A percentile compares a stretch with the other conserved stretches of the same genome.
Conservation (phyloP, 805 yeast genomes). For the Sungouiella thailandica region DNA sequence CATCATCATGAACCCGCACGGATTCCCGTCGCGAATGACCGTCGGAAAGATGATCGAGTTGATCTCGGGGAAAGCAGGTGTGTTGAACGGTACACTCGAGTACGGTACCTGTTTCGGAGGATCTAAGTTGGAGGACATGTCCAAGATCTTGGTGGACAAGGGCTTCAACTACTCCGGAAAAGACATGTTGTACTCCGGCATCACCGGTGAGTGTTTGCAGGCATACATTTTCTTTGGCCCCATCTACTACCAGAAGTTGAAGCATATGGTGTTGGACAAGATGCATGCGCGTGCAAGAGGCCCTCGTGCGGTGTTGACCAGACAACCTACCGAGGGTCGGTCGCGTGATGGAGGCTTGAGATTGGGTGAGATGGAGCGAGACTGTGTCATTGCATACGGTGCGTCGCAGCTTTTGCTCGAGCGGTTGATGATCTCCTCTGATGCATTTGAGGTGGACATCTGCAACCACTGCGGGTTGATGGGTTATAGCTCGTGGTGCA, state of each 20-base stretch:
- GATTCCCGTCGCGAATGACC: constrained; percentile 99
- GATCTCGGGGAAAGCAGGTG: constrained; percentile 90
- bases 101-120: constrained; percentile 99
- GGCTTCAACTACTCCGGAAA: constrained; percentile 98
- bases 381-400: constrained; percentile 99
- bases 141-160: constrained; percentile 85
- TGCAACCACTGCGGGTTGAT: constrained; percentile 92
- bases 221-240: constrained; percentile 99
- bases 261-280: constrained; percentile 99
- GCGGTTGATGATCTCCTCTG: constrained; percentile 93
- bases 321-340: constrained; percentile 99
- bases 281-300: constrained; percentile 99
- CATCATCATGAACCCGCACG: constrained; percentile 96
- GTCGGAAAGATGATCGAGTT: constrained; percentile 99
- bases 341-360: constrained; percentile 99
- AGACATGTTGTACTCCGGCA: constrained; percentile 98
- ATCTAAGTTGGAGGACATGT: constrained; percentile 68
- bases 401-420: constrained; percentile 92
- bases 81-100: constrained; percentile 81
- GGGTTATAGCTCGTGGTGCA: constrained; percentile 98
- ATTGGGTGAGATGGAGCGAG: constrained; percentile 99
- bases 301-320: constrained; percentile 93
- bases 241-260: constrained; percentile 94
- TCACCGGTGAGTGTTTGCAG: constrained; percentile 96
- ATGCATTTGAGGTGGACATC: constrained; percentile 95